Evolutionary conservation across 75 land plant species (phyloP).

Genomic region (Cryptomeria japonica): DNA sequence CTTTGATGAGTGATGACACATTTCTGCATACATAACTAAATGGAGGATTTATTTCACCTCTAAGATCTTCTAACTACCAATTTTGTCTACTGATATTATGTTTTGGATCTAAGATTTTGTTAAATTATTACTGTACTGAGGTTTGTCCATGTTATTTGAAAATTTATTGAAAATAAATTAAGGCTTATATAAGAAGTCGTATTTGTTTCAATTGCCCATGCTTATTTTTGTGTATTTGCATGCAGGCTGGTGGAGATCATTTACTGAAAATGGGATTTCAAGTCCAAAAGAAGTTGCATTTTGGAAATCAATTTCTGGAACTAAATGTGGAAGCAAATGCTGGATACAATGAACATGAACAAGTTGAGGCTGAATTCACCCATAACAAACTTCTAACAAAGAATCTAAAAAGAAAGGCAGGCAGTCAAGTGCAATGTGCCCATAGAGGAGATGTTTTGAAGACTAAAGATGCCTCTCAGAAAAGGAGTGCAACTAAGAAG

Average conservation of each 20-base stretch:
- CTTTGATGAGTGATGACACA: neutral
- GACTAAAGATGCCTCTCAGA: conserved; percentile 2
- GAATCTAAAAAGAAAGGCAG: conserved; percentile 21
- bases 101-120: neutral
- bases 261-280: neutral
- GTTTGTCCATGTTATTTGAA: conserved; percentile 21
- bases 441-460: conserved; percentile 8
- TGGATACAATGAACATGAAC: neutral
- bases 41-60: neutral
- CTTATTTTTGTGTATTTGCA: neutral
- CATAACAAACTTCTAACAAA: neutral
- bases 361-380: neutral
- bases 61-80: neutral
- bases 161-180: conserved; percentile 16
- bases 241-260: conserved; percentile 3
- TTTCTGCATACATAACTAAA: neutral
- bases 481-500: conserved; percentile 9
- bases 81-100: neutral
- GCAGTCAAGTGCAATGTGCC: neutral
- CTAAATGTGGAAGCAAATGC: neutral
- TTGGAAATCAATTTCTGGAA: neutral
- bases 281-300: neutral
- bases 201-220: neutral
- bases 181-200: conserved; percentile 18
- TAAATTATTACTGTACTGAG: conserved; percentile 19